These are phyloP conservation scores for Torulaspora microellipsoides DNA, from an alignment of 805 yeast genomes.

Conservation along the genomic window DNA sequence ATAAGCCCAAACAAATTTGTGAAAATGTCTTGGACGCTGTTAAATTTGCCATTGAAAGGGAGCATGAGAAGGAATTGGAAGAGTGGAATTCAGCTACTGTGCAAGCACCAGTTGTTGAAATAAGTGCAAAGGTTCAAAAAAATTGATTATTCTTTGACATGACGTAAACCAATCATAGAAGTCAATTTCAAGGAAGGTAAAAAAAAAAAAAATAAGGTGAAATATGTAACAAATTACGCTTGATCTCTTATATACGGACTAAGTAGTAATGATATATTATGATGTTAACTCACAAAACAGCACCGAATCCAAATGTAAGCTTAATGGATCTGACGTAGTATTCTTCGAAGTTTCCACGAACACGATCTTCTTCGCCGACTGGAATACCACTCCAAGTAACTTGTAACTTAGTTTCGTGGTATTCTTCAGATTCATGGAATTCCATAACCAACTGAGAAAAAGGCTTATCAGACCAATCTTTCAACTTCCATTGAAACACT, in stretches of 20 bases:
- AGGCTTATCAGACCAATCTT: conserved; percentile 84
- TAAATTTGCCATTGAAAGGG: conserved; percentile 76
- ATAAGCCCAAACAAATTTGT: conserved; percentile 69
- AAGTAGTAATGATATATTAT: too few relatives aligned
- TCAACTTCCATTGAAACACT: conserved; percentile 79
- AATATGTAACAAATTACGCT: too few relatives aligned
- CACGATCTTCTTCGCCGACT: conserved; percentile 89
- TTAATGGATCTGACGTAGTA: conserved; percentile 88
- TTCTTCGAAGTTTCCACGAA: conserved; percentile 77
- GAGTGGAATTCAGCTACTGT: conserved; percentile 66
- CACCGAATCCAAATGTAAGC: conserved; percentile 90
- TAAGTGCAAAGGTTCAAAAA: conserved; percentile 30
- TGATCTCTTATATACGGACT: too few relatives aligned
- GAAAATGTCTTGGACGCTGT: conserved; percentile 79
- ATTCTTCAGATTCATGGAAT: conserved; percentile 61
- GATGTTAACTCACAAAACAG: conserved; percentile 52
- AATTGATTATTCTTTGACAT: too few relatives aligned
- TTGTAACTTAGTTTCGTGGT: conserved; percentile 76
- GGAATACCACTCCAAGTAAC: conserved; percentile 87
- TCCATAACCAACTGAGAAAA: conserved; percentile 62
- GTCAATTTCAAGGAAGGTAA: too few relatives aligned
- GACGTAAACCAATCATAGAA: too few relatives aligned
- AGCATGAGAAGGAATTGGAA: conserved; percentile 62
- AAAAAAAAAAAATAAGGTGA: too few relatives aligned
- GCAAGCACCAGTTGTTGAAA: conserved; percentile 48